phyloP scores from a whole-genome alignment of 768 basidiomycete species.

The Hemileccinum impolitum region DNA sequence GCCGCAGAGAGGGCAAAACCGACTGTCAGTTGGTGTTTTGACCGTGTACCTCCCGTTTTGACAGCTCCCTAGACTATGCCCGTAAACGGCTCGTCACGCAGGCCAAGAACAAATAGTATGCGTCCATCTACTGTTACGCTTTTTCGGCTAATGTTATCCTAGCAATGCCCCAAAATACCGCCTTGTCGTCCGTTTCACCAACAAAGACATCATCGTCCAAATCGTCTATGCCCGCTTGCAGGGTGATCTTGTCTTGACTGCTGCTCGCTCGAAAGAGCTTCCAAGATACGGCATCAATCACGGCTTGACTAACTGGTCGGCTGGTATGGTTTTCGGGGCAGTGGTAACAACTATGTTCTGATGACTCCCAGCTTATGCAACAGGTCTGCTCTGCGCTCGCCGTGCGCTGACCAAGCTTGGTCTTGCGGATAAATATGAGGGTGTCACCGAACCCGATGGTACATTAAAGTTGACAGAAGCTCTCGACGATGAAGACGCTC shows the following conservation, averaged over 20 bases:
- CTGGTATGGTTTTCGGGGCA: slow-evolving; percentile 51
- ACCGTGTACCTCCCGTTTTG: not conserved
- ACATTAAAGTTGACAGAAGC: slow-evolving; percentile 78
- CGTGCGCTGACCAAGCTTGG: slow-evolving; percentile 94
- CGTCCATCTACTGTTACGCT: slow-evolving; percentile 5
- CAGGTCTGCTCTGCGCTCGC: slow-evolving; percentile 91
- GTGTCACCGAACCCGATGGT: slow-evolving; percentile 89
- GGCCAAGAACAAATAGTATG: slow-evolving; percentile 99
- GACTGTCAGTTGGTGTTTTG: slow-evolving; percentile 64
- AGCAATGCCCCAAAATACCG: slow-evolving; percentile 98
- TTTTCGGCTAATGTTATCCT: slow-evolving; percentile 5
- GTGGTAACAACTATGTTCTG: not conserved
- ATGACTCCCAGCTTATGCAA: slow-evolving; percentile 75
- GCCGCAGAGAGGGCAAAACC: slow-evolving; percentile 97
- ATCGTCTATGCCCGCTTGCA: slow-evolving; percentile 96
- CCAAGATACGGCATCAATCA: slow-evolving; percentile 96
- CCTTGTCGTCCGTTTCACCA: slow-evolving; percentile 98
- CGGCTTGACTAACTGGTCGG: slow-evolving; percentile 98
- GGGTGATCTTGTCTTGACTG: slow-evolving; percentile 89
- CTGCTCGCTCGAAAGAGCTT: slow-evolving; percentile 88
- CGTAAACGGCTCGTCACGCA: slow-evolving; percentile 95
- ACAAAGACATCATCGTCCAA: slow-evolving; percentile 93
- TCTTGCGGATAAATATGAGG: slow-evolving; percentile 97
- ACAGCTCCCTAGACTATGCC: slow-evolving; percentile 75
- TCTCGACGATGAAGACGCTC: slow-evolving; percentile 88